Base-by-base conservation (phyloP, 2,329 filamentous ascomycete genomes). In the Cadophora luteo-olivacea region DNA sequence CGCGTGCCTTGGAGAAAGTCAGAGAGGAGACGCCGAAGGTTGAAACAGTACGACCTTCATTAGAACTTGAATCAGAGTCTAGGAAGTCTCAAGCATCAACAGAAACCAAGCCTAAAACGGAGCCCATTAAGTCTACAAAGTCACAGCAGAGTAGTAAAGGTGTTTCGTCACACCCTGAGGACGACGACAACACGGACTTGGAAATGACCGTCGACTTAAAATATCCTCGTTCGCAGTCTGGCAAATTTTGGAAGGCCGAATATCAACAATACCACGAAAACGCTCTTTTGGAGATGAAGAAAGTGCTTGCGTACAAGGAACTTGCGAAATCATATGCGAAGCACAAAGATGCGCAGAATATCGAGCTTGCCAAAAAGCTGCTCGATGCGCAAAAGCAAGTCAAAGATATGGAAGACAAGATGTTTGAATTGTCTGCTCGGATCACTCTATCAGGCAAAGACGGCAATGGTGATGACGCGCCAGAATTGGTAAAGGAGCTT, bases 241-340 rank as follows among this genome's bases (percentile, higher is more conserved):
- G 91, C 7, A 89, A 86, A 74, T 94, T 92, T 79, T 95, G 92
- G 92, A 94, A 94, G 79, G 85, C 87, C 29, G 87, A 93, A 76
- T 94, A 92, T 74, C 86, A 92, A 72, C 86, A 84, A 65, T 95
- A 94, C 75, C 89, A 92, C 61, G 84, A 87, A 55, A 90, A 91
- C 70, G 92, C 91, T 71, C 88, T 88, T 78, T 85, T 84, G 54
- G 91, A 94, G 78, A 90, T 94, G 84, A 89, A 89, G 81, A 92
- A 91, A 81, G 83, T 95, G 76, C 86, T 94, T 76, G 88, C 88
- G 76, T 94, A 94, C 83, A 93, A 94, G 82, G 88, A 92, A 76
- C 83, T 93, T 70, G 91, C 92, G 67, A 94, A 92, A 80, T 90
- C 89, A 66, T 94, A 91, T 76, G 92, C 92, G 54, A 89, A 90